A percentile compares a stretch with the other conserved stretches of the same genome.
phyloP scores from a whole-genome alignment of 2,329 filamentous ascomycete genomes.

The Periconia sp. region DNA sequence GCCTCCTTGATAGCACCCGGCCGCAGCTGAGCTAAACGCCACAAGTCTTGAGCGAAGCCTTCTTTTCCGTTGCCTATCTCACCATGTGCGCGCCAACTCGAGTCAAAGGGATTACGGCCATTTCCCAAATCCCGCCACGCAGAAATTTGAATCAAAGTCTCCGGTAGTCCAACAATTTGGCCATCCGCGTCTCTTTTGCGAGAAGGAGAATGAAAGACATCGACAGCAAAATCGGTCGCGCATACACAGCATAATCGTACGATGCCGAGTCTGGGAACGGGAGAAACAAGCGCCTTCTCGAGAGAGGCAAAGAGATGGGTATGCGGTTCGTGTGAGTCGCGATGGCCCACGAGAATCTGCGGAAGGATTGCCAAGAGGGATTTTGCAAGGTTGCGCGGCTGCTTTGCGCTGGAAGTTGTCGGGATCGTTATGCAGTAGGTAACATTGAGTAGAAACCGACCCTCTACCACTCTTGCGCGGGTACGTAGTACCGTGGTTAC shows the following conservation, averaged over 20 bases:
- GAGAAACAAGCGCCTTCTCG: slow-evolving; percentile 17
- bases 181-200: slow-evolving; percentile 1
- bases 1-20: slow-evolving; percentile 18
- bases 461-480: slow-evolving; percentile 16
- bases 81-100: slow-evolving; percentile 31
- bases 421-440: slow-evolving; percentile 3
- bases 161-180: background rate
- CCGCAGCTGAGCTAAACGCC: slow-evolving; percentile 7
- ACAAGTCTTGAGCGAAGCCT: slow-evolving; percentile 5
- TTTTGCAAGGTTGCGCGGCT: slow-evolving; percentile 1
- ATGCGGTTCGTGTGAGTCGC: slow-evolving; percentile 25
- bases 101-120: slow-evolving; percentile 27
- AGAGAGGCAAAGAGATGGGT: slow-evolving; percentile 20
- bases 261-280: slow-evolving; percentile 7
- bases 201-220: background rate
- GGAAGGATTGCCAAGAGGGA: slow-evolving; percentile 23
- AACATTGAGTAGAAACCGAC: slow-evolving; percentile 22
- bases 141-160: slow-evolving; percentile 18
- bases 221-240: slow-evolving; percentile 29
- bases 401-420: background rate
- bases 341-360: slow-evolving; percentile 27
- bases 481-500: slow-evolving; percentile 9
- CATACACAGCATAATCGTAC: slow-evolving; percentile 26
- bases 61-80: slow-evolving; percentile 7
- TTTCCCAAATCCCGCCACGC: slow-evolving; percentile 30